These are phyloP conservation scores for Carex parvula DNA, from an alignment of 176 grass and related monocot species.

Conservation along the genomic window DNA sequence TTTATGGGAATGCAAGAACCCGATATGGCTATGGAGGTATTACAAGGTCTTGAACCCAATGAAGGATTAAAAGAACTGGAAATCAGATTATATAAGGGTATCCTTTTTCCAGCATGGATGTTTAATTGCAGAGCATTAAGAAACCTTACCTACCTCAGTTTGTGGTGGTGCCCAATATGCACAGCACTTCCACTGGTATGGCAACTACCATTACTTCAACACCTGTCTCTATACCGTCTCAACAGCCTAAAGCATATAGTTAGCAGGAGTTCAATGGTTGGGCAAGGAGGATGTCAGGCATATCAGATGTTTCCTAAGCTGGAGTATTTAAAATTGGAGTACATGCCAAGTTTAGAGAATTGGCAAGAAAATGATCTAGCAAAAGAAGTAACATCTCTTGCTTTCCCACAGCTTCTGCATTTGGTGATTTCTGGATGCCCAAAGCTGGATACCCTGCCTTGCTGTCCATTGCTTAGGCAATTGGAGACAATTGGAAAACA, in stretches of 20 bases:
- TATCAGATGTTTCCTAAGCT: neutral
- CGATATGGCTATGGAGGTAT: neutral
- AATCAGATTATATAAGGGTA: neutral
- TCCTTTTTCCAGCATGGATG: neutral
- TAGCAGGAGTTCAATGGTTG: neutral
- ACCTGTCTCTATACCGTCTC: neutral
- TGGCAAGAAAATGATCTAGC: neutral
- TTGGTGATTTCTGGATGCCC: neutral
- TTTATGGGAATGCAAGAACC: neutral
- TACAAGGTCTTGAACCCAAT: conserved; percentile 18
- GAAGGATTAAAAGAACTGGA: neutral
- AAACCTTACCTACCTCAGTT: neutral
- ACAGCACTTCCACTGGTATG: neutral
- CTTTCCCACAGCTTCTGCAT: neutral
- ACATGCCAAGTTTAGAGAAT: neutral
- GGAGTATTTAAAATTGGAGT: neutral
- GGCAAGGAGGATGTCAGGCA: neutral
- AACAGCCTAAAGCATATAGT: neutral
- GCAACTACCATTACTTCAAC: neutral
- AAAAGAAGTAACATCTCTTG: neutral
- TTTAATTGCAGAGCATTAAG: neutral
- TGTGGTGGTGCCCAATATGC: neutral
- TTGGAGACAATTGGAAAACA: neutral
- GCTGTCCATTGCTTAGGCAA: neutral
- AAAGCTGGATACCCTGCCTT: neutral